Conservation (phyloP, 805 yeast genomes). For the Pichia eremophila region DNA sequence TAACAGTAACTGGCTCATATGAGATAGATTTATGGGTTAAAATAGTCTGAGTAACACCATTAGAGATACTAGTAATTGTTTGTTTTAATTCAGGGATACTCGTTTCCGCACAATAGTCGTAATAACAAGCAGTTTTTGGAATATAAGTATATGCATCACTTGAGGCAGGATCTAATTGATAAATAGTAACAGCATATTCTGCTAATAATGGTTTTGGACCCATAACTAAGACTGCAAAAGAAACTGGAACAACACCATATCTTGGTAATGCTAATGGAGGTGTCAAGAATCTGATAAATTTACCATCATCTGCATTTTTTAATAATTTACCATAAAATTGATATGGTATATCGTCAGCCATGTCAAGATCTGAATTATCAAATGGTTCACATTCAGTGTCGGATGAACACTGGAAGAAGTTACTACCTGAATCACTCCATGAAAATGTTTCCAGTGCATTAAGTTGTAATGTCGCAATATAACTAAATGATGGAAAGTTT, state of each 20-base stretch:
- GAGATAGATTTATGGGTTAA: conserved; percentile 3
- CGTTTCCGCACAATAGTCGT: conserved; percentile 7
- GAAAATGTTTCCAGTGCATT: not conserved
- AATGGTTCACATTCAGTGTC: conserved; percentile 3
- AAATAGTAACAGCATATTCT: not conserved
- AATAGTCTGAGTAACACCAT: not conserved
- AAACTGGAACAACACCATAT: conserved; percentile 4
- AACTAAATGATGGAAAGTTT: conserved; percentile 1
- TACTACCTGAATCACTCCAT: conserved; percentile 6
- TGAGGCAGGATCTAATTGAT: conserved; percentile 2
- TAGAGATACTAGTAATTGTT: not conserved
- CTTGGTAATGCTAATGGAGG: conserved; percentile 7
- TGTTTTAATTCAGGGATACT: conserved; percentile 2
- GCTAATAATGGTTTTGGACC: not conserved
- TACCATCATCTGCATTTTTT: conserved; percentile 1
- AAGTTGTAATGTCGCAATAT: conserved; percentile 1
- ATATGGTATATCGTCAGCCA: not conserved
- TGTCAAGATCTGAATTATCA: not conserved
- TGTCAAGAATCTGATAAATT: conserved; percentile 6
- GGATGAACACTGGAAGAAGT: conserved; percentile 2
- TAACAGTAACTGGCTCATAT: not conserved
- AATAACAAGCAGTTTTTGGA: conserved; percentile 6
- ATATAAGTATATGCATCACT: conserved; percentile 1
- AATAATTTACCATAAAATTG: conserved; percentile 5
- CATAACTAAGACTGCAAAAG: not conserved